Conservation (phyloP, 2,329 filamentous ascomycete species). For the Hypoxylon rubiginosum region DNA sequence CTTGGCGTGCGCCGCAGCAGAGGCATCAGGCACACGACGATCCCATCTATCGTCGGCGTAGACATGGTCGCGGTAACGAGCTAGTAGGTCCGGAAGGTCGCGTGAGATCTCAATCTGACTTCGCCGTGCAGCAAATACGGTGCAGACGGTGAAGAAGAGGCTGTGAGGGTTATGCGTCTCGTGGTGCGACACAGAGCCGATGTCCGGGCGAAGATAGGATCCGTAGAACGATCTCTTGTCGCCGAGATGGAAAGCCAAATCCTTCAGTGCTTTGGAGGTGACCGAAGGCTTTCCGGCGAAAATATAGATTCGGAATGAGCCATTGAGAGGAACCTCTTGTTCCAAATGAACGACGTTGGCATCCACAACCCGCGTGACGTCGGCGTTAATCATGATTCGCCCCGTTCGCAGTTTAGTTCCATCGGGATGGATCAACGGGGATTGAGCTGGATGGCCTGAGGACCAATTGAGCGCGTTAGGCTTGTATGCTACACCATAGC, state of each 20-base stretch:
- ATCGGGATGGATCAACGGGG: constrained; percentile 75
- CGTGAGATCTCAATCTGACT: constrained; percentile 78
- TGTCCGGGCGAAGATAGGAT: constrained; percentile 72
- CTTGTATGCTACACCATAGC: constrained; percentile 89
- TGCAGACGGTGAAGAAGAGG: constrained; percentile 82
- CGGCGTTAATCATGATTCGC: constrained; percentile 80
- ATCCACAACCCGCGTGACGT: constrained; percentile 88
- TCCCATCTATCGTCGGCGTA: constrained; percentile 90
- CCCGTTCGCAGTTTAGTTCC: constrained; percentile 78
- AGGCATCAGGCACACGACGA: constrained; percentile 74
- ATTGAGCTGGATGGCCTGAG: constrained; percentile 76
- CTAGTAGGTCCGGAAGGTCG: constrained; percentile 77
- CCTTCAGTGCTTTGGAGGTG: constrained; percentile 73
- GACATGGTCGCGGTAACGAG: constrained; percentile 83
- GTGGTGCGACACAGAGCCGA: constrained; percentile 76
- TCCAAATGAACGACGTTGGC: constrained; percentile 92
- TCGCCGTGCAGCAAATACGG: constrained; percentile 78
- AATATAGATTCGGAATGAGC: constrained; percentile 86
- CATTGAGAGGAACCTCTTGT: constrained; percentile 90
- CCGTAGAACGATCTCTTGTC: constrained; percentile 80
- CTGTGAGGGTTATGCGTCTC: constrained; percentile 89
- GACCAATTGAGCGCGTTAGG: constrained; percentile 90
- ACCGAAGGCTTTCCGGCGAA: constrained; percentile 79
- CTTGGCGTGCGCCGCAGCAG: constrained; percentile 85
- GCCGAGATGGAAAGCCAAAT: constrained; percentile 76